Evolutionary conservation across 2,329 filamentous ascomycete species (phyloP).

Genomic region (Neonectria hederae): DNA sequence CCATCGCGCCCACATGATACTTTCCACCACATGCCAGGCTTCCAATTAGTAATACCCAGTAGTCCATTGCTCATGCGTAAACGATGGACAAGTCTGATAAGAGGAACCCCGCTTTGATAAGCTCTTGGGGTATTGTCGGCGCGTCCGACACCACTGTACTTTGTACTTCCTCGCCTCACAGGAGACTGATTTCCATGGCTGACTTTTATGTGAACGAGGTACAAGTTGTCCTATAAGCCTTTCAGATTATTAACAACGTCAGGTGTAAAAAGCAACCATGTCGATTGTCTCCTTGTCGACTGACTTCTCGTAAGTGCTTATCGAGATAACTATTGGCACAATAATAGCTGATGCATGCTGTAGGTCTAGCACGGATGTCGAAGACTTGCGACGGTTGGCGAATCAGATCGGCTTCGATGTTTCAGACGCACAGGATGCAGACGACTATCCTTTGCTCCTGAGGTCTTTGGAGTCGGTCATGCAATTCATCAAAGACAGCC

Average conservation of each 20-base stretch:
- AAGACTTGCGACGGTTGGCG: conserved; percentile 33
- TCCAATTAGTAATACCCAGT: not conserved
- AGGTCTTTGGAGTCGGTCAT: conserved; percentile 42
- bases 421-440: conserved; percentile 34
- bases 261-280: not conserved
- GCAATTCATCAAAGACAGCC: conserved; percentile 33
- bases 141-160: not conserved
- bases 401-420: conserved; percentile 28
- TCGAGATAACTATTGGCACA: not conserved
- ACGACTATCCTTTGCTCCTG: conserved; percentile 43
- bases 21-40: not conserved
- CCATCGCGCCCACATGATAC: not conserved
- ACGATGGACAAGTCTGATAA: not conserved
- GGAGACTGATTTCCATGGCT: not conserved
- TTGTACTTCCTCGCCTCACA: not conserved
- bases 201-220: not conserved
- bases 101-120: not conserved
- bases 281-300: conserved; percentile 9
- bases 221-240: not conserved
- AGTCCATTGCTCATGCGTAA: not conserved
- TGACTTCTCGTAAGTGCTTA: not conserved
- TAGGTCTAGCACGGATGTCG: conserved; percentile 20
- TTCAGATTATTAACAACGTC: not conserved
- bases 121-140: not conserved
- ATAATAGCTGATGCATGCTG: not conserved